Conservation (phyloP, 495 filamentous ascomycete genomes). For the Collariella sp. region DNA sequence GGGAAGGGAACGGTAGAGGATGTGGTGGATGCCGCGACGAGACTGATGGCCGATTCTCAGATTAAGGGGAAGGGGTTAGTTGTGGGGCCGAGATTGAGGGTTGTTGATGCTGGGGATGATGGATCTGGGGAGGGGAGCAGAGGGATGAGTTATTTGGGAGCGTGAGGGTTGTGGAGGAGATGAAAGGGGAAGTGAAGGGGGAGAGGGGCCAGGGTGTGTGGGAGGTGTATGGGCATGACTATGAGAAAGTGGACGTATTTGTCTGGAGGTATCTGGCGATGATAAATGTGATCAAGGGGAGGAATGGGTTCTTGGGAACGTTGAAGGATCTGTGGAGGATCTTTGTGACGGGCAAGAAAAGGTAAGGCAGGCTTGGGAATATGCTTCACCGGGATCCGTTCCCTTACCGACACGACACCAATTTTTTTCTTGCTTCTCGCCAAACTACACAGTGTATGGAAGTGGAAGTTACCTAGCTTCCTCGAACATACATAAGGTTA, state of each 20-base stretch:
- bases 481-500: no score
- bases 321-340: slow-evolving; percentile 36
- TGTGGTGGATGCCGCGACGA: slow-evolving; percentile 32
- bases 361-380: no score
- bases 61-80: slow-evolving; percentile 45
- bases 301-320: slow-evolving; percentile 45
- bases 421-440: no score
- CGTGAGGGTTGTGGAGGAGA: background rate
- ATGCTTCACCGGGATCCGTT: no score
- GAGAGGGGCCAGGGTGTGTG: slow-evolving; percentile 28
- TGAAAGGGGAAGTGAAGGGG: background rate
- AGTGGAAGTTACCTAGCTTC: no score
- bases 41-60: slow-evolving; percentile 38
- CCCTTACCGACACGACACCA: no score
- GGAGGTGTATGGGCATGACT: slow-evolving; percentile 53
- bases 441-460: no score
- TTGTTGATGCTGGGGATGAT: slow-evolving; percentile 20
- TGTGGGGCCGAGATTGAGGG: slow-evolving; percentile 44
- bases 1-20: slow-evolving; percentile 45
- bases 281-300: slow-evolving; percentile 37
- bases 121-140: background rate
- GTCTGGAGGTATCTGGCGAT: slow-evolving; percentile 37
- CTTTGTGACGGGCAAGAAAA: background rate
- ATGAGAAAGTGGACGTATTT: slow-evolving; percentile 46
- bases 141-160: background rate